Evolutionary conservation across 177 flowering plant species (phyloP).

Genomic region (Vitis hybrid): DNA sequence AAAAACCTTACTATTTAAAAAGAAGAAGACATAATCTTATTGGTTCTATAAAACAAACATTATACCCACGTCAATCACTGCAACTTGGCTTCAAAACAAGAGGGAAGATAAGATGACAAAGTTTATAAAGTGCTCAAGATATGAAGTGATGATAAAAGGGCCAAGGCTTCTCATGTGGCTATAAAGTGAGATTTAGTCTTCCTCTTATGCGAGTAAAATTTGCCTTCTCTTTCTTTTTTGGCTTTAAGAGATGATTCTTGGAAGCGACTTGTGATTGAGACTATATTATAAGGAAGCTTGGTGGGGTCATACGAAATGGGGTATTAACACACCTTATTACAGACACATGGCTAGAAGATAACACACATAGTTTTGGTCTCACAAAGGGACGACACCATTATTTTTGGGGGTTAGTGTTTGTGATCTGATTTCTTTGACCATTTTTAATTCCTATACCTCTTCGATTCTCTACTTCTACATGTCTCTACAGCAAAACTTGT

Average conservation of each 20-base stretch:
- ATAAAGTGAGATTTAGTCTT: conserved; percentile 17
- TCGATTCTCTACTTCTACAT: background rate
- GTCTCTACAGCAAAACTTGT: too few species aligned
- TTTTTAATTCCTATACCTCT: background rate
- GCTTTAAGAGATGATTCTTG: background rate
- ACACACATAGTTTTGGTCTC: conserved; percentile 36
- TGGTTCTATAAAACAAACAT: conserved; percentile 17
- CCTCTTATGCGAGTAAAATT: background rate
- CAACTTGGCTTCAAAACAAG: conserved; percentile 14
- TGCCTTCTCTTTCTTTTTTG: background rate
- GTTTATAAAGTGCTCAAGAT: background rate
- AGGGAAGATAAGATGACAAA: background rate
- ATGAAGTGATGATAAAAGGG: background rate
- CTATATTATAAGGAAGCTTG: conserved; percentile 20
- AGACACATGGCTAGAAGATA: conserved; percentile 22
- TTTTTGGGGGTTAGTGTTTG: conserved; percentile 24
- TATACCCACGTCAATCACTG: conserved; percentile 20
- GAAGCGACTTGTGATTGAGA: conserved; percentile 36
- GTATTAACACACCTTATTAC: conserved; percentile 19
- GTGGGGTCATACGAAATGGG: conserved; percentile 18
- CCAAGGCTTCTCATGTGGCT: background rate
- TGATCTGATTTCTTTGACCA: conserved; percentile 21
- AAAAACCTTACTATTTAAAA: conserved; percentile 1
- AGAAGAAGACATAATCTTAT: background rate
- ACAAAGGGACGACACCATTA: conserved; percentile 41